Percentiles rank a stretch among this genome's conserved stretches.
These are phyloP conservation scores for Hypoxylon cercidicola DNA, from an alignment of 495 filamentous ascomycete species.

Conservation along the genomic window DNA sequence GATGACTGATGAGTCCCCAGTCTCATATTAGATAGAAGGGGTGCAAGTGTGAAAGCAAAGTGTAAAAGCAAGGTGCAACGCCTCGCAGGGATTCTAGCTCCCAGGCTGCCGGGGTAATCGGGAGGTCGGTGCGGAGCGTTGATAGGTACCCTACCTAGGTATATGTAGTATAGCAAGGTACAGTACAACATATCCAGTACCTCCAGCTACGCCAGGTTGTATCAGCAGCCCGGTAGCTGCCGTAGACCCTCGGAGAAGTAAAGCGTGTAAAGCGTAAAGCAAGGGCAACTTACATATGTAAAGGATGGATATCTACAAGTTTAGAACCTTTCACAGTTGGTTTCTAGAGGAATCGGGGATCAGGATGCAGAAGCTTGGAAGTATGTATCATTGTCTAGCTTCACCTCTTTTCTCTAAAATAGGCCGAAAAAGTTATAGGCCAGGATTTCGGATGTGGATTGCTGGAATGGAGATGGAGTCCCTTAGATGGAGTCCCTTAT, in stretches of 20 bases:
- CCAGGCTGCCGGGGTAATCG: constrained; percentile 42
- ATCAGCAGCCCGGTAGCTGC: not conserved
- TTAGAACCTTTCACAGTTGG: not conserved
- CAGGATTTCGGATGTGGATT: constrained; percentile 5
- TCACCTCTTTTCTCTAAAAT: not conserved
- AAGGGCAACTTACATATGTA: constrained; percentile 7
- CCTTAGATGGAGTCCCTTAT: constrained; percentile 20
- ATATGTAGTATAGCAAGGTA: not conserved
- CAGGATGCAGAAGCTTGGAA: not conserved
- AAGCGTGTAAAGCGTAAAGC: too few species aligned
- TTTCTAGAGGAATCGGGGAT: not conserved
- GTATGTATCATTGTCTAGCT: not conserved
- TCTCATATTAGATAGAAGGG: constrained; percentile 9
- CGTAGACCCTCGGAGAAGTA: too few species aligned
- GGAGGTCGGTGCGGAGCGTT: constrained; percentile 43
- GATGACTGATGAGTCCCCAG: constrained; percentile 18
- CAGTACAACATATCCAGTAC: constrained; percentile 4
- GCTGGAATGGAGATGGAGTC: constrained; percentile 10
- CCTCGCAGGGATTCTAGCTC: constrained; percentile 43
- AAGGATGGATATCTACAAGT: not conserved
- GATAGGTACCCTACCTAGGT: constrained; percentile 6
- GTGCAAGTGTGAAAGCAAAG: constrained; percentile 19
- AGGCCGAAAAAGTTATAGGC: not conserved
- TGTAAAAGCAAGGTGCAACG: constrained; percentile 44
- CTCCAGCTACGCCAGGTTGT: not conserved